phyloP scores from a whole-genome alignment of 352 stramenopile genomes.

The Halophytophthora batemanensis region DNA sequence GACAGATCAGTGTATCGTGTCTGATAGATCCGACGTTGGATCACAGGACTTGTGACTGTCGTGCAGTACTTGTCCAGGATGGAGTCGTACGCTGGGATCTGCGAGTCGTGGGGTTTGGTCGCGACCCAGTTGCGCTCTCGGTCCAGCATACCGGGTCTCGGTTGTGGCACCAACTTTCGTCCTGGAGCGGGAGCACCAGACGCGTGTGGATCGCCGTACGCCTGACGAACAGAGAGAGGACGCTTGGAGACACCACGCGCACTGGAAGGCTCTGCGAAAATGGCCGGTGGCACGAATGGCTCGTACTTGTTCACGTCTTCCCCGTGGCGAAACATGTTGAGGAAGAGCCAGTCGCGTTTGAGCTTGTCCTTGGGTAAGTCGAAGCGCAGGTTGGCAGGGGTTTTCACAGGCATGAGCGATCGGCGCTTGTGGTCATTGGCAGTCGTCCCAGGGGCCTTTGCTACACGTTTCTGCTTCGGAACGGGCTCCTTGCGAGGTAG shows the following conservation, averaged over 20 bases:
- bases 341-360: slow-evolving; percentile 74
- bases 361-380: slow-evolving; percentile 48
- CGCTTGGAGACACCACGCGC: slow-evolving; percentile 5
- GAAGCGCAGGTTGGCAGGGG: slow-evolving; percentile 46
- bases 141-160: slow-evolving; percentile 20
- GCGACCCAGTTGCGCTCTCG: slow-evolving; percentile 59
- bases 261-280: slow-evolving; percentile 12
- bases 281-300: slow-evolving; percentile 37
- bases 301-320: slow-evolving; percentile 69
- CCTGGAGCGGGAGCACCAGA: slow-evolving; percentile 3
- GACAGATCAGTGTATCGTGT: slow-evolving; percentile 56
- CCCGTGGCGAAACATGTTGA: slow-evolving; percentile 79
- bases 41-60: slow-evolving; percentile 62
- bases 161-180: slow-evolving; percentile 15
- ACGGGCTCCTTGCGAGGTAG: slow-evolving; percentile 44
- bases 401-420: slow-evolving; percentile 48
- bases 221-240: slow-evolving; percentile 19
- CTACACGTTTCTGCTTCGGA: slow-evolving; percentile 29
- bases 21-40: slow-evolving; percentile 79
- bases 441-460: slow-evolving; percentile 17
- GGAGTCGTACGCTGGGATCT: slow-evolving; percentile 66
- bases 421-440: slow-evolving; percentile 17
- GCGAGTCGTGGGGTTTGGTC: slow-evolving; percentile 39
- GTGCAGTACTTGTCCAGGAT: slow-evolving; percentile 81
- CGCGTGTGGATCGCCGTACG: slow-evolving; percentile 13